A percentile compares a stretch with the other conserved stretches of the same genome.
Evolutionary conservation across 805 yeast species (phyloP).

Genomic region (Cyberlindnera mississippiensis): DNA sequence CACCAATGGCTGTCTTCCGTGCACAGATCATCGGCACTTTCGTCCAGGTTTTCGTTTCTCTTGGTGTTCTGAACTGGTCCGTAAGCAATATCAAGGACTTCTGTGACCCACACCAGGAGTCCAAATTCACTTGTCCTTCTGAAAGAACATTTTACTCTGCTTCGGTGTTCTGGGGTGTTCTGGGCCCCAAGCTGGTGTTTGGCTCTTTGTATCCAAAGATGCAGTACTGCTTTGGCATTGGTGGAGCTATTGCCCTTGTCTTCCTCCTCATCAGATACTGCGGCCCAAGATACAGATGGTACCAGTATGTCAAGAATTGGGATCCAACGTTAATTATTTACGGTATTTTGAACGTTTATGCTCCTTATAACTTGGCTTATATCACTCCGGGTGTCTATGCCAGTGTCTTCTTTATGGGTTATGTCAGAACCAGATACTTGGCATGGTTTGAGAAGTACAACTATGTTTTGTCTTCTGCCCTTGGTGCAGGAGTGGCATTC

Average conservation of each 20-base stretch:
- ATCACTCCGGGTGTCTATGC: conserved; percentile 29
- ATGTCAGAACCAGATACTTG: conserved; percentile 36
- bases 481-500: conserved; percentile 61
- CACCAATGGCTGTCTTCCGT: conserved; percentile 56
- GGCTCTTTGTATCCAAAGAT: conserved; percentile 56
- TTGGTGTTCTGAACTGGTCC: conserved; percentile 35
- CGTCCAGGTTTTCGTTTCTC: conserved; percentile 27
- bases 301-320: conserved; percentile 19
- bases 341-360: conserved; percentile 42
- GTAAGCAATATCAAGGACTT: conserved; percentile 31
- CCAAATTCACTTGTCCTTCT: conserved; percentile 39
- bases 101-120: conserved; percentile 34
- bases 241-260: conserved; percentile 35
- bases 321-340: conserved; percentile 50
- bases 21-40: conserved; percentile 35
- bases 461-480: conserved; percentile 51
- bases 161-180: conserved; percentile 48
- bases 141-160: conserved; percentile 39
- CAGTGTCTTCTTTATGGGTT: conserved; percentile 43
- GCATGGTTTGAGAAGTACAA: conserved; percentile 51
- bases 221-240: conserved; percentile 62
- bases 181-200: conserved; percentile 54
- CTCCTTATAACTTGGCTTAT: conserved; percentile 49
- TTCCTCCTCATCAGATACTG: conserved; percentile 28
- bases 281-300: conserved; percentile 19